A percentile compares a stretch with the other conserved stretches of the same genome.
These are phyloP conservation scores for Epichloe bromicola DNA, from an alignment of 2,329 filamentous ascomycete species.

Conservation along the genomic window DNA sequence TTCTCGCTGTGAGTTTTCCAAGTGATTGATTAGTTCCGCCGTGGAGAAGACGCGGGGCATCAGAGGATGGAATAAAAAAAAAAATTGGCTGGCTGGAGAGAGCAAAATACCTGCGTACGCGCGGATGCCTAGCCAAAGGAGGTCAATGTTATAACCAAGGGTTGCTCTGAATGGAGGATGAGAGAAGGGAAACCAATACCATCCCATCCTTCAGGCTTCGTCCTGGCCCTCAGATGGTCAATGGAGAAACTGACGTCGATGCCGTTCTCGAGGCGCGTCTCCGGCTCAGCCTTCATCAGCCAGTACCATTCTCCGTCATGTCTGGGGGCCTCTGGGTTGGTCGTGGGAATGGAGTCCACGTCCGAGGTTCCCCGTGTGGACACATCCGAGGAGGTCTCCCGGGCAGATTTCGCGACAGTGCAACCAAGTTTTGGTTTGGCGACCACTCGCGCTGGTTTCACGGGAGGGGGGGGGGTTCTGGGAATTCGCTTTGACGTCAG, in stretches of 20 bases:
- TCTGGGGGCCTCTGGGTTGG: slow-evolving; percentile 24
- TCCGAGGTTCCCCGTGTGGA: slow-evolving; percentile 18
- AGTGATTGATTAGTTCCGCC: not conserved
- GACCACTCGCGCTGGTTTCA: not conserved
- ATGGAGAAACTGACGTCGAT: slow-evolving; percentile 89
- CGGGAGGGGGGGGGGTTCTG: not conserved
- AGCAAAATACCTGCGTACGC: slow-evolving; percentile 30
- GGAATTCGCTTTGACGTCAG: not conserved
- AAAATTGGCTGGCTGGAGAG: too few relatives aligned
- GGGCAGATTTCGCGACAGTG: not conserved
- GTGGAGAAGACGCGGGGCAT: not conserved
- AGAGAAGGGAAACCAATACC: slow-evolving; percentile 37
- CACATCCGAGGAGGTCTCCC: not conserved
- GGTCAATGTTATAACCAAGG: not conserved
- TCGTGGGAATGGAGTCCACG: slow-evolving; percentile 21
- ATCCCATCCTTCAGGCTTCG: slow-evolving; percentile 79
- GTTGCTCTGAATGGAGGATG: not conserved
- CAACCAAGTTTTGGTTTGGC: not conserved
- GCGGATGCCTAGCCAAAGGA: slow-evolving; percentile 27
- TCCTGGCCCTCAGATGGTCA: slow-evolving; percentile 65
- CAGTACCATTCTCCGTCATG: slow-evolving; percentile 46
- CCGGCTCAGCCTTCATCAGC: slow-evolving; percentile 82
- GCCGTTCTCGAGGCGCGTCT: slow-evolving; percentile 74
- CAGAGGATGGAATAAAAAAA: not conserved
- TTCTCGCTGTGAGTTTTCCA: slow-evolving; percentile 45